These are phyloP conservation scores for Eucalyptus camaldulensis DNA, from an alignment of 345 rosid species.

Conservation along the genomic window DNA sequence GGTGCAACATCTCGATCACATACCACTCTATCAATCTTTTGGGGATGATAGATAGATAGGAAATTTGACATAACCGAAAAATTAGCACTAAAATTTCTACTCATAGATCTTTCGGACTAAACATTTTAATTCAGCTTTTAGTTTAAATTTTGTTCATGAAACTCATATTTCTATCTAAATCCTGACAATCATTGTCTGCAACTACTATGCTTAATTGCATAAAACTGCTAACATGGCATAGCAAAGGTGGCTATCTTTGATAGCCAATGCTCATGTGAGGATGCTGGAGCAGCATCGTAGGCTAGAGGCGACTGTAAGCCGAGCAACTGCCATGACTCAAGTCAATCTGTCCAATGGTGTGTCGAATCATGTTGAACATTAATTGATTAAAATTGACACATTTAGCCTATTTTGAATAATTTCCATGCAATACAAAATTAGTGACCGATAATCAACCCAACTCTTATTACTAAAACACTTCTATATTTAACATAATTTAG, in stretches of 20 bases:
- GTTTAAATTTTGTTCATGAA: neutral
- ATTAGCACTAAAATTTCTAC: neutral
- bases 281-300: neutral
- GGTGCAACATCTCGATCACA: neutral
- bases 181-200: neutral
- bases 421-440: no score
- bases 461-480: neutral
- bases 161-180: neutral
- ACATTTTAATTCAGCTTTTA: neutral
- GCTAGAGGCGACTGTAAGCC: neutral
- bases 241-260: neutral
- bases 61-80: neutral
- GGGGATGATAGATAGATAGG: accelerated
- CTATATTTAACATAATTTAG: no score
- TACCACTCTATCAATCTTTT: neutral
- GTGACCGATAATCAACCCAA: accelerated
- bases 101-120: neutral
- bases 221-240: neutral
- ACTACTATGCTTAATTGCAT: neutral
- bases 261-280: neutral
- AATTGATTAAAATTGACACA: no score
- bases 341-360: no score
- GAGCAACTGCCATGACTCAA: neutral
- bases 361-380: no score
- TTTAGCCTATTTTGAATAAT: no score